Evolutionary conservation across 2,329 filamentous ascomycete genomes (phyloP), one percentile per base, ranked within the genome.

Genomic region (Penicillium sp.): DNA sequence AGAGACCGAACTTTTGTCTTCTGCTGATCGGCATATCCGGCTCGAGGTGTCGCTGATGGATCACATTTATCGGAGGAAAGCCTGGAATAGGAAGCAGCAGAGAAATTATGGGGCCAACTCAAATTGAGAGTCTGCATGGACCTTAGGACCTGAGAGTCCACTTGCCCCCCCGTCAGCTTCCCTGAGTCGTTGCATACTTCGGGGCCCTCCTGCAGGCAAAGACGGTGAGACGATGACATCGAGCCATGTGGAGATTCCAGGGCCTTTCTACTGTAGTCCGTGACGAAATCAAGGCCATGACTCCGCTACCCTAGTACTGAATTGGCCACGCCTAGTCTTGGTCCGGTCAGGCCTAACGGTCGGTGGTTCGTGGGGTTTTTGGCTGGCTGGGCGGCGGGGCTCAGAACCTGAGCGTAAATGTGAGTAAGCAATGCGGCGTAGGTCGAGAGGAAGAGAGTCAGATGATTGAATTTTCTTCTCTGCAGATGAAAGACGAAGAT

Each of bases 311-410:
- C n/a, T 33, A 14, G 48, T 51, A 14, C n/a, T 6, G 30, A n/a
- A 38, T 52, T 30, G 19, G 10, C 22, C 25, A 35, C 25, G 33
- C n/a, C 25, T 10, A 16, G 19, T 22, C 51, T 35, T 13, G 14
- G 51, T 25, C 22, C 8, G 51, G 51, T 40, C n/a, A 53, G 37
- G 22, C 51, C 51, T 40, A 53, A 53, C 51, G 51, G 35, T 25
- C 35, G n/a, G n/a, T 26, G 51, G 14, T 26, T 40, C 51, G 37
- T 37, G 37, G 8, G 16, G 16, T n/a, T 14, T 22, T 42, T 43
- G 40, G 40, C 40, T 43, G 40, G 40, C 40, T 43, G 40, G 30
- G 37, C 19, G 48, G 48, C 30, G 48, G 48, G 26, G 46, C 19
- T 22, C 19, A 22, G 19, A 22, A 22, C 19, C 19, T 22, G 19